Evolutionary conservation across 108 stramenopile species (phyloP).

Genomic region (Bacterosira constricta): DNA sequence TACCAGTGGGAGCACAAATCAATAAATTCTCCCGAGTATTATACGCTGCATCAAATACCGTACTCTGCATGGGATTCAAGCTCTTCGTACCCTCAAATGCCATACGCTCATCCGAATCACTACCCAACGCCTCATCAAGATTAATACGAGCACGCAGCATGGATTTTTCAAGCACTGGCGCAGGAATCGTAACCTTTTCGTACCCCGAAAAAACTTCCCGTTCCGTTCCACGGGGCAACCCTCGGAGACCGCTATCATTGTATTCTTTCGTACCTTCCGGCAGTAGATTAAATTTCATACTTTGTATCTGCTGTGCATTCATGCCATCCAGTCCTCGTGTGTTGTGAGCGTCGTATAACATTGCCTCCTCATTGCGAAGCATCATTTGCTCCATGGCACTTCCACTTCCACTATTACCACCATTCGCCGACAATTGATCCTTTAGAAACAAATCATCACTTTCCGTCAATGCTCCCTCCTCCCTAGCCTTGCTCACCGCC

Average conservation of each 20-base stretch:
- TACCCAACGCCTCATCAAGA: constrained; percentile 61
- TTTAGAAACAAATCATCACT: constrained; percentile 44
- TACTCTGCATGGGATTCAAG: constrained; percentile 95
- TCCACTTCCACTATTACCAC: constrained; percentile 35
- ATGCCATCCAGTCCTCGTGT: constrained; percentile 40
- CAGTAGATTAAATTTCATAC: constrained; percentile 58
- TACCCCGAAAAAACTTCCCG: constrained; percentile 75
- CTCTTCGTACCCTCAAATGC: constrained; percentile 79
- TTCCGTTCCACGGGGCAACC: constrained; percentile 66
- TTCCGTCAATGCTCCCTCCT: constrained; percentile 78
- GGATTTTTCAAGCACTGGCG: constrained; percentile 61
- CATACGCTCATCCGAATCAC: constrained; percentile 41
- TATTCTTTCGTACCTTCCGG: constrained; percentile 73
- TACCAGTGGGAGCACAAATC: constrained; percentile 97
- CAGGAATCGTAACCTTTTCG: constrained; percentile 83
- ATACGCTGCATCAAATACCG: constrained; percentile 93
- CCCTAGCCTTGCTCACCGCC: constrained; percentile 65
- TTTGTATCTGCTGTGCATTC: constrained; percentile 46
- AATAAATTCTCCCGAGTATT: constrained; percentile 90
- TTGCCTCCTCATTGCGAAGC: constrained; percentile 20
- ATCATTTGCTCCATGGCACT: constrained; percentile 19
- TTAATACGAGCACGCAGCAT: constrained; percentile 57
- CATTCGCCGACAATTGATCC: background rate
- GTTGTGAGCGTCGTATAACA: background rate
- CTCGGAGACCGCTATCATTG: constrained; percentile 40